Evolutionary conservation across 148 eudicot genomes (phyloP).

Genomic region (Arbutus unedo): DNA sequence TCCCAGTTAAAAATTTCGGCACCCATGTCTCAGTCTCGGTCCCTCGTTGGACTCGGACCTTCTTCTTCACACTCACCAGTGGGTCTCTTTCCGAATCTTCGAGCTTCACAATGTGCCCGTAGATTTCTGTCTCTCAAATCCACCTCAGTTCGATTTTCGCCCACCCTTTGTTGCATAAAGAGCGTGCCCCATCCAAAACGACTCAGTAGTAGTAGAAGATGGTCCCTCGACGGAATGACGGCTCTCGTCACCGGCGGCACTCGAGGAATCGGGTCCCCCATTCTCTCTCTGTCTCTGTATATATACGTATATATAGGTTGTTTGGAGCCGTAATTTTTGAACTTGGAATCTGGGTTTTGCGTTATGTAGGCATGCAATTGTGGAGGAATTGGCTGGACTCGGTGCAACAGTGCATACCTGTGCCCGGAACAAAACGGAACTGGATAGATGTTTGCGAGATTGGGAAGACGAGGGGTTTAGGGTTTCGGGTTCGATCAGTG

Average conservation of each 20-base stretch:
- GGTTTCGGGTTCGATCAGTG: conserved; percentile 64
- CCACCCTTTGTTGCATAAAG: background rate
- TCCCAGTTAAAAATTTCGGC: too few relatives aligned
- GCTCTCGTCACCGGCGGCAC: conserved; percentile 80
- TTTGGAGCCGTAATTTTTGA: conserved; percentile 9
- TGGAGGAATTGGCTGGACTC: conserved; percentile 62
- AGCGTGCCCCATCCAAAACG: background rate
- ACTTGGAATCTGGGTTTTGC: background rate
- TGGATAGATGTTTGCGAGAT: conserved; percentile 38
- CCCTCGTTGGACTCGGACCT: background rate
- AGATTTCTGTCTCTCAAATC: background rate
- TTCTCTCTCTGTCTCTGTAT: background rate
- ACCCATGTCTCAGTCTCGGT: background rate
- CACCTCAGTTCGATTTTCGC: conserved; percentile 6
- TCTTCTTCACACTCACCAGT: background rate
- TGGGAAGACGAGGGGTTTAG: conserved; percentile 51
- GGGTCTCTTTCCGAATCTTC: background rate
- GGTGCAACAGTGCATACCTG: conserved; percentile 73
- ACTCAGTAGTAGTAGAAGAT: conserved; percentile 6
- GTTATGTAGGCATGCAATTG: conserved; percentile 48
- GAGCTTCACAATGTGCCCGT: background rate
- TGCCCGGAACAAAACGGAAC: conserved; percentile 49
- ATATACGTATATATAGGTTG: background rate
- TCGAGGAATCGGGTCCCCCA: conserved; percentile 63
- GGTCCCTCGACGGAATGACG: conserved; percentile 51